A percentile compares a stretch with the other conserved stretches of the same genome.
Conservation (phyloP, 2,329 filamentous ascomycete species). For the Aspergillus awamori region DNA sequence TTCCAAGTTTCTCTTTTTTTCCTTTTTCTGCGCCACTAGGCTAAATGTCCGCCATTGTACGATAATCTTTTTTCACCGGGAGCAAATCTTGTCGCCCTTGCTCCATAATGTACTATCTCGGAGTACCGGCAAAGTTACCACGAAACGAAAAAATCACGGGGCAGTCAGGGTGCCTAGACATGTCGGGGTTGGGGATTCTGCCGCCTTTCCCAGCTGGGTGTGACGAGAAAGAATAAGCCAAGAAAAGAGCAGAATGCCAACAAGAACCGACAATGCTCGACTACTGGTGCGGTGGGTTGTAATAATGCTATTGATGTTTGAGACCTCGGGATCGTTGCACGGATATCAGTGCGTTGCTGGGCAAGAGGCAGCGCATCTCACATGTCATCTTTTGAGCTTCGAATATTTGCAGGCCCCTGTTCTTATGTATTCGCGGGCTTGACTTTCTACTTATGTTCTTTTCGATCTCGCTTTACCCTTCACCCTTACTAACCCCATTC, state of each 20-base stretch:
- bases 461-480: constrained; percentile 4
- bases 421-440: constrained; percentile 4
- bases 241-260: constrained; percentile 15
- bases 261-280: constrained; percentile 21
- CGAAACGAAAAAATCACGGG: constrained; percentile 17
- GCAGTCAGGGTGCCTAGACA: constrained; percentile 3
- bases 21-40: constrained; percentile 36
- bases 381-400: constrained; percentile 7
- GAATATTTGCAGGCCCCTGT: constrained; percentile 5
- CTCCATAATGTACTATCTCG: constrained; percentile 34
- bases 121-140: constrained; percentile 18
- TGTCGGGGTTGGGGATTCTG: constrained; percentile 3
- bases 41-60: constrained; percentile 45
- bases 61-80: constrained; percentile 48
- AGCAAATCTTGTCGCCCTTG: constrained; percentile 26
- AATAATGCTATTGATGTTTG: constrained; percentile 21
- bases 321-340: constrained; percentile 23
- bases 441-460: constrained; percentile 7
- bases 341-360: constrained; percentile 17
- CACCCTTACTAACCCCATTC: background rate
- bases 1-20: constrained; percentile 38
- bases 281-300: constrained; percentile 22
- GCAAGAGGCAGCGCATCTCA: constrained; percentile 7
- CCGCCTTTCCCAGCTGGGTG: constrained; percentile 9
- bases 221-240: constrained; percentile 12